Evolutionary conservation across 2,329 filamentous ascomycete genomes (phyloP), one percentile per base, ranked within the genome.

Genomic region (Onygenales sp.): DNA sequence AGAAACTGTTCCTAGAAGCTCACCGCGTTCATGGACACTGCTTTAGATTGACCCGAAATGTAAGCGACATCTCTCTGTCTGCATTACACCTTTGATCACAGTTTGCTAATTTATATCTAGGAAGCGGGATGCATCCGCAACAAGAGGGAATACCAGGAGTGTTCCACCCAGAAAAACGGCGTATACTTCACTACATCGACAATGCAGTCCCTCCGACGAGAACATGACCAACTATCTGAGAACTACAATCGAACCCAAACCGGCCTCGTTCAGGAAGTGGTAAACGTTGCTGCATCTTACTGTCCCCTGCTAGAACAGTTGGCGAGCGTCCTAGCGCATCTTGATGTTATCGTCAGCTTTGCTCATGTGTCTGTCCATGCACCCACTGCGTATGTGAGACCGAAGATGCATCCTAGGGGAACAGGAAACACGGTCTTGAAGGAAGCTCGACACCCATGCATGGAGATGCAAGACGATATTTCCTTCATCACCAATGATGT

Each of bases 401-500:
- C 93, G 4, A 94, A 82, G 66, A 91, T 98, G 66, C 90, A 98
- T 66, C 78, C 84, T 9, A 87, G 93, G 35, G 93, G 92, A 32
- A 83, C 87, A 46, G 93, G 92, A 3, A 86, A 90, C 63, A 98
- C 93, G 0, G 75, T 94, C 21, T 79, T 98, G n/a, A 87, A 85
- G 59, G 94, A 95, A 72, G 89, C 93, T 2, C 86, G 94, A 9
- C 93, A 98, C 66, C 94, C 94, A 0, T 98, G 93, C 67, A 88
- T 98, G 82, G 93, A 98, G 69, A 91, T 96, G 82, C 93, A 98
- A 71, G 94, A 98, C 63, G 93, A 98, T 64, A 85, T 98, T 43
- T 91, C 92, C 58, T 98, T 98, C 74, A 98, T 98, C 71, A 96
- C 92, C 54, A 98, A 98, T 68, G 92, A 98, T 62, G 89, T 97